Evolutionary conservation across 148 eudicot species (phyloP), one percentile per base, ranked within the genome.

Genomic region (Persicaria tinctoria): DNA sequence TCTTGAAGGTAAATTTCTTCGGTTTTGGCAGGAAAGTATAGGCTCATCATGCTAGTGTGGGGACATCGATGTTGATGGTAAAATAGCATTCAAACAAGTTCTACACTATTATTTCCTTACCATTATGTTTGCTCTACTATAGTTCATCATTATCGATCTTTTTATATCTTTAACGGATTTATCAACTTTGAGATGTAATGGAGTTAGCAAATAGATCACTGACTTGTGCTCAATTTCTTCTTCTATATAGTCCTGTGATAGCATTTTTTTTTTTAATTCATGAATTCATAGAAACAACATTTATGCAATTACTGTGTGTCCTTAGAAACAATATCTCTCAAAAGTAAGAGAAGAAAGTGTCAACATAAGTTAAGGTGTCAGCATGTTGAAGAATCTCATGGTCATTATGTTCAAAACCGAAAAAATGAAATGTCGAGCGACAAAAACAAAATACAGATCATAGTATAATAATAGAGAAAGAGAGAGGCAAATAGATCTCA

Each of bases 11-110:
- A 64, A 23, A 5, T 38, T 64, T 38, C 44, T 64, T 32, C 32
- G 13, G 17, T 64, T 41, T 64, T 41, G 0, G 46, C 46, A 64
- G 41, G 46, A 64, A 64, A 64, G 70, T 8, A 10, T 18, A 5
- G 70, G 5, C n/a, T 32, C 17, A 64, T 64, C 70, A 27, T 64
- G 47, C 70, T 38, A 41, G 70, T 10, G 69, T 64, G 69, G 69
- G 63, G 23, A 14, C 27, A 10, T 18, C 27, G 63, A 57, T 27
- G 38, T 57, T 23, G 63, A 57, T 20, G 10, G 63, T 20, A 57
- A 27, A 5, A 57, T 17, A 8, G 8, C 23, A 6, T 8, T 57
- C 63, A 57, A 38, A 38, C 63, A 57, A 57, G 63, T 57, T 57
- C 27, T 17, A 10, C 5, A 57, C 32, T 57, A 14, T 55, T 55